Conservation (phyloP, 495 filamentous ascomycete genomes). For the Sordaria brevicollis region DNA sequence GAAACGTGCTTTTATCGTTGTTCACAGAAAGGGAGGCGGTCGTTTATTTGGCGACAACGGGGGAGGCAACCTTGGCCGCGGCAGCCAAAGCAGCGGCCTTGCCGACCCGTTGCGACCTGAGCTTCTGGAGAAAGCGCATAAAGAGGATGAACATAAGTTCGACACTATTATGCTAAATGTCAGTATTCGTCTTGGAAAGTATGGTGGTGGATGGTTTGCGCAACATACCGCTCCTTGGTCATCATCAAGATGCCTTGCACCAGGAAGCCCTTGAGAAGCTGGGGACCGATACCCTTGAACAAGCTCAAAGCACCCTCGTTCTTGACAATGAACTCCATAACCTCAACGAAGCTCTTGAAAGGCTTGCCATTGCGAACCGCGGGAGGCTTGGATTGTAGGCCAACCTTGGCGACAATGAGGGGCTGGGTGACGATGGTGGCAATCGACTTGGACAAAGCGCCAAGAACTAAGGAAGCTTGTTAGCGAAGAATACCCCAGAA, state of each 20-base stretch:
- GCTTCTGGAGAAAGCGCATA: slow-evolving; percentile 64
- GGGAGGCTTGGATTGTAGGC: slow-evolving; percentile 85
- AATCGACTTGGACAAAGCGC: slow-evolving; percentile 84
- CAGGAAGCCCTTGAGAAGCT: slow-evolving; percentile 83
- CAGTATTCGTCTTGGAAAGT: slow-evolving; percentile 4
- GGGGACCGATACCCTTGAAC: slow-evolving; percentile 95
- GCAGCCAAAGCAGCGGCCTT: slow-evolving; percentile 52
- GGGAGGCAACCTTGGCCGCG: slow-evolving; percentile 36
- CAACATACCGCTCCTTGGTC: slow-evolving; percentile 87
- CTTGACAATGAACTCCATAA: slow-evolving; percentile 85
- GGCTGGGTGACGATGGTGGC: slow-evolving; percentile 93
- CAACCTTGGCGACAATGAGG: slow-evolving; percentile 95
- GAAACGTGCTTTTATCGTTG: neutral
- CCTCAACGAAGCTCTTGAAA: slow-evolving; percentile 90
- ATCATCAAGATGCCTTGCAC: slow-evolving; percentile 98
- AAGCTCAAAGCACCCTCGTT: slow-evolving; percentile 74
- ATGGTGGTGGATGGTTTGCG: neutral
- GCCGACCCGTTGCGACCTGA: slow-evolving; percentile 60
- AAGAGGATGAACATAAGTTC: slow-evolving; percentile 83
- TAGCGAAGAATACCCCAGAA: neutral
- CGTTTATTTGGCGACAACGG: slow-evolving; percentile 35
- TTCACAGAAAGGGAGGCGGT: neutral
- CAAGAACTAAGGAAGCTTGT: slow-evolving; percentile 52
- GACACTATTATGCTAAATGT: slow-evolving; percentile 46
- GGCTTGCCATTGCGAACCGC: slow-evolving; percentile 76